Evolutionary conservation across 2,329 filamentous ascomycete species (phyloP), one percentile per base, ranked within the genome.

Genomic region (Lachnellula hyalina): DNA sequence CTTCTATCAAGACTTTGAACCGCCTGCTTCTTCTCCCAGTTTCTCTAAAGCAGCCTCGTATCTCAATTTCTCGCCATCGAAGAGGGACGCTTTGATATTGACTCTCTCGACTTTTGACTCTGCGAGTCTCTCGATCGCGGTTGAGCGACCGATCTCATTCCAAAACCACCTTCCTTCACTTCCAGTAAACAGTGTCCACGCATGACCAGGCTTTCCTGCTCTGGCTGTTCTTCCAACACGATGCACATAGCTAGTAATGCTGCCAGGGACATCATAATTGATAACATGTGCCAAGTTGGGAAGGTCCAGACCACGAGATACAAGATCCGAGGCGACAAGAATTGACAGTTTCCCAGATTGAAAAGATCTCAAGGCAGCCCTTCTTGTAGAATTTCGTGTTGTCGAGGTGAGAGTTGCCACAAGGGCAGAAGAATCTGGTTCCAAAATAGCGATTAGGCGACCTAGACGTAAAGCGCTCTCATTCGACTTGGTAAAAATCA

Each of bases 401-500:
- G 89, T 89, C 19, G 89, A 92, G 14, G 89, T 89, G 57, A 94
- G 81, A 0, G 86, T 90, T 56, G 83, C 84, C 52, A 89, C 80
- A 42, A 79, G 73, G 1, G 75, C 66, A 2, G 79, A 74, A 35
- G 87, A 74, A 0, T 75, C 69, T 0, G 85, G 84, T 17, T 82
- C 77, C 21, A 96, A 76, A 1, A 92, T 75, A 1, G 77, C 74
- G 11, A 97, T 77, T 0, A 97, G 83, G 19, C 90, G 87, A 1
- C 88, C 85, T n/a, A 97, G 80, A 55, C 94, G 87, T n/a, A 89
- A 80, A 1, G 93, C 90, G 17, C 86, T 84, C 70, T 96, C 91
- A 68, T 93, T 96, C 54, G 89, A 95, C 64, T 90, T 90, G 47
- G 91, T 92, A 70, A 97, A 97, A 61, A 97, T 84, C 36, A 97